Percentiles rank a stretch among this genome's conserved stretches.
Evolutionary conservation across 2,329 filamentous ascomycete species (phyloP).

Genomic region (Monilinia fructigena): DNA sequence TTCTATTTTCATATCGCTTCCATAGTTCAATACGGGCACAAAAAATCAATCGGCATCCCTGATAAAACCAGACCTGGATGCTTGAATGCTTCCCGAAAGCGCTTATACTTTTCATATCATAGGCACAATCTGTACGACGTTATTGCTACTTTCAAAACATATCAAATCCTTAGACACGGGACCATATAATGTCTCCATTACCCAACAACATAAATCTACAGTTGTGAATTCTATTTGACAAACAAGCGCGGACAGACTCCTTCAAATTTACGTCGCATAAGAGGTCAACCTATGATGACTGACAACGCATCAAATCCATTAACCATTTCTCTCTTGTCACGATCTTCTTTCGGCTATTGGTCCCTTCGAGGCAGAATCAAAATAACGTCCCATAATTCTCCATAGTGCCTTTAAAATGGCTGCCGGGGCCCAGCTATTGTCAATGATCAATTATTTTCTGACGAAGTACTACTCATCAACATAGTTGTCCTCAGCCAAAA

Average conservation of each 20-base stretch:
- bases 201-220: background rate
- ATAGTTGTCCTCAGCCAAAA: background rate
- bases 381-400: background rate
- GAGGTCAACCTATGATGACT: background rate
- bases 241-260: slow-evolving; percentile 13
- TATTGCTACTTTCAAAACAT: background rate
- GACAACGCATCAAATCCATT: slow-evolving; percentile 3
- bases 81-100: slow-evolving; percentile 15
- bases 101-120: slow-evolving; percentile 9
- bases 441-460: background rate
- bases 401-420: slow-evolving; percentile 6
- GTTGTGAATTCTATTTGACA: slow-evolving; percentile 7
- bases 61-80: background rate
- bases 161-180: background rate
- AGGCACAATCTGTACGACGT: background rate
- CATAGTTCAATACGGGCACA: background rate
- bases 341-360: background rate
- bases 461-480: too few relatives aligned
- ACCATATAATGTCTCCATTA: background rate
- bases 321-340: background rate
- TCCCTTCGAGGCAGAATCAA: background rate
- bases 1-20: background rate
- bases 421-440: background rate
- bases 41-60: slow-evolving; percentile 5
- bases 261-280: slow-evolving; percentile 14